Percentiles rank a stretch among this genome's conserved stretches.
phyloP scores from a whole-genome alignment of 1,284 basidiomycete species.

The Tilletia setariae region DNA sequence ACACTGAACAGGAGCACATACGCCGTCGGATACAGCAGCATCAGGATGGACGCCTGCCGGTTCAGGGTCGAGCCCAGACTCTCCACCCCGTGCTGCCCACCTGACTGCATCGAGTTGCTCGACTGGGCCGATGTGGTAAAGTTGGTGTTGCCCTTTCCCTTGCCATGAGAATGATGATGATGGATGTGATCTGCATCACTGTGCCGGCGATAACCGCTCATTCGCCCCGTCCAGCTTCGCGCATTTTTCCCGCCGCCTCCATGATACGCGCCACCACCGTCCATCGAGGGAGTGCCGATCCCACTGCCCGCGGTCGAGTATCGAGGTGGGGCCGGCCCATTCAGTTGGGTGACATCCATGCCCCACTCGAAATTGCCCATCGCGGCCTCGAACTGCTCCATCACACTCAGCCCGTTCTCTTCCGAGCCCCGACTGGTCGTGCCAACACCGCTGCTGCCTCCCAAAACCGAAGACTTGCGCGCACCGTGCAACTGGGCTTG shows the following conservation, averaged over 20 bases:
- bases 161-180: neutral
- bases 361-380: slow-evolving; percentile 14
- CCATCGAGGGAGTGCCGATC: too few species aligned
- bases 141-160: neutral
- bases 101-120: neutral
- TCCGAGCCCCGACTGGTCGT: neutral
- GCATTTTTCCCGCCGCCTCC: too few species aligned
- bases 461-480: too few species aligned
- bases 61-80: slow-evolving; percentile 42
- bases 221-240: too few species aligned
- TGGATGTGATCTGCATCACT: neutral
- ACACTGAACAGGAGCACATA: slow-evolving; percentile 42
- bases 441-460: neutral
- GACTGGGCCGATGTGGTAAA: neutral
- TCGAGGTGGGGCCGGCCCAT: too few species aligned
- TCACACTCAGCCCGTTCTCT: neutral
- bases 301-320: too few species aligned
- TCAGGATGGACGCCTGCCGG: slow-evolving; percentile 38
- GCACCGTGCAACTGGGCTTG: too few species aligned
- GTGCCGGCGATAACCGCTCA: too few species aligned
- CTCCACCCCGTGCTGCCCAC: slow-evolving; percentile 38
- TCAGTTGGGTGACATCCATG: slow-evolving; percentile 8
- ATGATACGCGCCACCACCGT: too few species aligned
- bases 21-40: slow-evolving; percentile 40
- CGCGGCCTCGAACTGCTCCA: slow-evolving; percentile 14